phyloP scores from a whole-genome alignment of 1,284 basidiomycete species.

The Cutaneotrichosporon mucoides region DNA sequence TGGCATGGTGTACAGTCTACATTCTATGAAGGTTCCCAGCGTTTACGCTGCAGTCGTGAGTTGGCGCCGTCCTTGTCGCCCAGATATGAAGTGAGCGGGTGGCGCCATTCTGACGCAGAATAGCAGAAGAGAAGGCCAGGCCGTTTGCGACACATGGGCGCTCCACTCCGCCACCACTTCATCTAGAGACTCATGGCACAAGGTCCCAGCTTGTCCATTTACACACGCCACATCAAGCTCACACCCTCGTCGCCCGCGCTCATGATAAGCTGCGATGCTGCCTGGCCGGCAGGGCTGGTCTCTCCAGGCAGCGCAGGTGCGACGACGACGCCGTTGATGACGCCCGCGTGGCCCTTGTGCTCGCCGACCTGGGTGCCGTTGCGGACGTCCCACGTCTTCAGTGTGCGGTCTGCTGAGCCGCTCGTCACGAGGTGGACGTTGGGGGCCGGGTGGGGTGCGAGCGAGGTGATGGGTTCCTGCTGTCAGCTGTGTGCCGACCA shows the following conservation, averaged over 20 bases:
- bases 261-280: constrained; percentile 57
- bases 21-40: too few relatives aligned
- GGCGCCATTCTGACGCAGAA: too few relatives aligned
- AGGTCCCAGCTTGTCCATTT: too few relatives aligned
- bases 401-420: constrained; percentile 75
- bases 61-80: too few relatives aligned
- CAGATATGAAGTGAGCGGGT: too few relatives aligned
- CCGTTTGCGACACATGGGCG: too few relatives aligned
- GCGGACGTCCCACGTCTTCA: constrained; percentile 90
- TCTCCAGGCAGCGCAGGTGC: constrained; percentile 43
- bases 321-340: constrained; percentile 73
- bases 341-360: constrained; percentile 78
- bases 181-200: too few relatives aligned
- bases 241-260: constrained; percentile 82
- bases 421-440: constrained; percentile 68
- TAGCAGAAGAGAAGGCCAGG: too few relatives aligned
- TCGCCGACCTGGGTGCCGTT: constrained; percentile 72
- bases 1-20: too few relatives aligned
- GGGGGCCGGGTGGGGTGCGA: constrained; percentile 68
- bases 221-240: constrained; percentile 61
- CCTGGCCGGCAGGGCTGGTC: constrained; percentile 36
- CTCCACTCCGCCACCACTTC: too few relatives aligned
- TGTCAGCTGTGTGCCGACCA: not conserved
- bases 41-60: too few relatives aligned
- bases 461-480: constrained; percentile 77